Evolutionary conservation across 768 basidiomycete genomes (phyloP), one percentile per base, ranked within the genome.

Genomic region (Pluteus cervinus): DNA sequence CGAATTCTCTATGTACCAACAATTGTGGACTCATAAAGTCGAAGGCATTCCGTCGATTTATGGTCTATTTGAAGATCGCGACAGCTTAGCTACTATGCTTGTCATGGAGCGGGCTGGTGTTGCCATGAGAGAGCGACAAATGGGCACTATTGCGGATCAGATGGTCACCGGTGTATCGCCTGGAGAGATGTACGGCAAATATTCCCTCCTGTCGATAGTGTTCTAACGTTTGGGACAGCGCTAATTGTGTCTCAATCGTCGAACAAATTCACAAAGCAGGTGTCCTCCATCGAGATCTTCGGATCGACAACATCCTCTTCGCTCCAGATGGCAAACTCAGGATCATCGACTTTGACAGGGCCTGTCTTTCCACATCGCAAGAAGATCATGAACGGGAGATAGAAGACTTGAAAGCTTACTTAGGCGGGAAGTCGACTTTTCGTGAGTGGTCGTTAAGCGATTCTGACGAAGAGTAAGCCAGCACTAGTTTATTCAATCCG

Each of bases 331-430:
- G 48, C 4, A 28, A 30, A 8, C 47, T 48, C 21, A 43, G 29
- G 23, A 49, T 57, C 24, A 52, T 53, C 18, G 57, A 59, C 39
- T 57, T 59, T 36, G 54, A 57, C 33, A 36, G 43, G 20, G 43
- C 51, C n/a, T n/a, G n/a, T n/a, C n/a, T n/a, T n/a, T n/a, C n/a
- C n/a, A n/a, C n/a, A n/a, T n/a, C n/a, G n/a, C n/a, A n/a, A n/a
- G n/a, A n/a, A n/a, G n/a, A n/a, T n/a, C n/a, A n/a, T n/a, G n/a
- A n/a, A n/a, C n/a, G n/a, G n/a, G n/a, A n/a, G n/a, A n/a, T n/a
- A n/a, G n/a, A n/a, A n/a, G n/a, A n/a, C n/a, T n/a, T n/a, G n/a
- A n/a, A n/a, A n/a, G n/a, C n/a, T n/a, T n/a, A n/a, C n/a, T n/a
- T n/a, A n/a, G n/a, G n/a, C n/a, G n/a, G n/a, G n/a, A n/a, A n/a